These are phyloP conservation scores for Suillus subluteus DNA, from an alignment of 768 basidiomycete genomes.

Conservation along the genomic window DNA sequence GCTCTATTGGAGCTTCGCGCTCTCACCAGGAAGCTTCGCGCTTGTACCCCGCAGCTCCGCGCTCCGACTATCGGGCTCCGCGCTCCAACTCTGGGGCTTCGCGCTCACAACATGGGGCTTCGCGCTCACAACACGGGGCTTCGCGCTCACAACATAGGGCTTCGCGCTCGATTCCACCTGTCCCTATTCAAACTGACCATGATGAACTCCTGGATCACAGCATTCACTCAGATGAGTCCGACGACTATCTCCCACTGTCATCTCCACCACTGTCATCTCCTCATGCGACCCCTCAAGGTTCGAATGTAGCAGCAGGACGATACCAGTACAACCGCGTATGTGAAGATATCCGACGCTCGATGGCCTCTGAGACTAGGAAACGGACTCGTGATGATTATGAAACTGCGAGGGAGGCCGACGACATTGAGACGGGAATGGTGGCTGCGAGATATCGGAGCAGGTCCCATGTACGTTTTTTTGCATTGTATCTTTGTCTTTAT, in stretches of 20 bases:
- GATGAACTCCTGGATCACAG: neutral
- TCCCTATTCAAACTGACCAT: neutral
- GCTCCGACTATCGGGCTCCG: neutral
- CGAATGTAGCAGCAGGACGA: neutral
- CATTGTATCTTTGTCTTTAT: neutral
- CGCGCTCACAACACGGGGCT: neutral
- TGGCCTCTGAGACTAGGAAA: neutral
- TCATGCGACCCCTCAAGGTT: neutral
- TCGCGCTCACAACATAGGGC: neutral
- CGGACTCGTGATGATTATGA: neutral
- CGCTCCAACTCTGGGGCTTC: neutral
- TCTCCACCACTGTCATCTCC: neutral
- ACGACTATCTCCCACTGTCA: neutral
- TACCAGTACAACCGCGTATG: neutral
- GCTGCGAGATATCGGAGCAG: neutral
- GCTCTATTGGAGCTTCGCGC: neutral
- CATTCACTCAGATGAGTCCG: neutral
- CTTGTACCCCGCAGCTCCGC: neutral
- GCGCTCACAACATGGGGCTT: neutral
- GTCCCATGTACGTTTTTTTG: neutral
- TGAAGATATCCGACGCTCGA: neutral
- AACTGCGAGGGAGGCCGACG: neutral
- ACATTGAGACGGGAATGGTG: neutral
- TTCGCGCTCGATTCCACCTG: neutral
- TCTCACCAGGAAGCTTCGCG: constrained; percentile 1